Evolutionary conservation across 2,329 filamentous ascomycete genomes (phyloP).

Genomic region (Tricladium varicosporioides): DNA sequence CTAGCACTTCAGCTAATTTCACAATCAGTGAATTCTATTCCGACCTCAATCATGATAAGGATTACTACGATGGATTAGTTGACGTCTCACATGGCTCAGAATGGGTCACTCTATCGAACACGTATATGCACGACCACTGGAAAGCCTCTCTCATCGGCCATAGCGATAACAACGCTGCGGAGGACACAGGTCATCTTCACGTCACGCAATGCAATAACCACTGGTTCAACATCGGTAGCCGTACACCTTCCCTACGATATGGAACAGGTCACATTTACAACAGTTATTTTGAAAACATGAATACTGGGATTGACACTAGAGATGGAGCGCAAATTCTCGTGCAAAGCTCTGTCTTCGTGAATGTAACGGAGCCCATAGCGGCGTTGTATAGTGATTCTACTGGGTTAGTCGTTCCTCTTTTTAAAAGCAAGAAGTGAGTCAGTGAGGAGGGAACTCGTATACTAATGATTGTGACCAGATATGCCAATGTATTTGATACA

Average conservation of each 20-base stretch:
- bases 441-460: neutral
- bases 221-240: conserved; percentile 21
- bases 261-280: conserved; percentile 63
- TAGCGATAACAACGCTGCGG: conserved; percentile 26
- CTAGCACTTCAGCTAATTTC: too few species aligned
- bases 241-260: conserved; percentile 59
- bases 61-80: conserved; percentile 42
- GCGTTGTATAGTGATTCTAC: conserved; percentile 19
- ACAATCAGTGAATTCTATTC: conserved; percentile 36
- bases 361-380: conserved; percentile 39
- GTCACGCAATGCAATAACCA: conserved; percentile 30
- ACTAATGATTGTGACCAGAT: conserved; percentile 35
- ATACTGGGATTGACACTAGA: conserved; percentile 55
- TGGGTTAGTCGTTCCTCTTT: conserved; percentile 6
- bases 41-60: conserved; percentile 38
- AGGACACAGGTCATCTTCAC: conserved; percentile 27
- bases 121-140: conserved; percentile 43
- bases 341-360: conserved; percentile 50
- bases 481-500: conserved; percentile 44
- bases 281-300: conserved; percentile 45
- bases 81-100: conserved; percentile 46
- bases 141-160: conserved; percentile 32
- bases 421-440: conserved; percentile 38
- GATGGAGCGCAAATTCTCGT: conserved; percentile 57
- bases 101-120: conserved; percentile 43